Base-by-base conservation (phyloP, 257 asterid genomes). In the Parsonsia alboflavescens region DNA sequence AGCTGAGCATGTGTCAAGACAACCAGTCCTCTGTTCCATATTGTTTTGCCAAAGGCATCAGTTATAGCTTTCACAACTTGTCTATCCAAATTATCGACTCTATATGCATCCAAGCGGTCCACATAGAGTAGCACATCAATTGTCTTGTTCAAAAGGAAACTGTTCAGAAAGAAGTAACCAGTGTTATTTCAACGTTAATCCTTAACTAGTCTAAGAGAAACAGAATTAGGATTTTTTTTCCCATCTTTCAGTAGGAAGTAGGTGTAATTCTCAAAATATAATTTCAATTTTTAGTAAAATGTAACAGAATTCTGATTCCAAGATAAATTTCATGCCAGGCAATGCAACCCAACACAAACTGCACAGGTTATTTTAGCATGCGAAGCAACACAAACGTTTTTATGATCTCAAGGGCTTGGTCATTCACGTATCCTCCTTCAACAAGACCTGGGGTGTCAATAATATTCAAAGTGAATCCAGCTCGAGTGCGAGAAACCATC, bases 1-100 rank as follows among this genome's bases (percentile, higher is more conserved):
- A 95, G 92, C 83, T 95, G 99, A 80, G 97, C 99, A 80, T 95
- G 98, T 36, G 98, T 91, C 26, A 95, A 93, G 30, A 92, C 98
- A 36, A 92, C 87, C 75, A 87, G 71, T 36, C 94, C 96, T 80
- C 94, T 90, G 22, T 79, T 89, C 96, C 98, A 95, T 78, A 95
- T 88, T 69, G 82, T 87, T 84, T 84, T 89, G 77, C 98, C 99
- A 77, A 95, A 91, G 82, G 85, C 81, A 72, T 91, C 90, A 21
- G 96, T 81, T 64, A 95, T 92, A 46, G 99, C 99, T 82, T 81
- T 92, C 77, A 92, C 97, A 62, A 92, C 78, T 82, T 89, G 98
- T 74, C 76, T 88, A 82, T 95, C 99, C 91, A 95, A 84, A 78
- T 88, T 89, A 85, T 95, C 99, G 72, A 95, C 98, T 85, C 99